A percentile compares a stretch with the other conserved stretches of the same genome.
phyloP scores from a whole-genome alignment of 2,329 filamentous ascomycete species.

The Hypoxylon sp. region DNA sequence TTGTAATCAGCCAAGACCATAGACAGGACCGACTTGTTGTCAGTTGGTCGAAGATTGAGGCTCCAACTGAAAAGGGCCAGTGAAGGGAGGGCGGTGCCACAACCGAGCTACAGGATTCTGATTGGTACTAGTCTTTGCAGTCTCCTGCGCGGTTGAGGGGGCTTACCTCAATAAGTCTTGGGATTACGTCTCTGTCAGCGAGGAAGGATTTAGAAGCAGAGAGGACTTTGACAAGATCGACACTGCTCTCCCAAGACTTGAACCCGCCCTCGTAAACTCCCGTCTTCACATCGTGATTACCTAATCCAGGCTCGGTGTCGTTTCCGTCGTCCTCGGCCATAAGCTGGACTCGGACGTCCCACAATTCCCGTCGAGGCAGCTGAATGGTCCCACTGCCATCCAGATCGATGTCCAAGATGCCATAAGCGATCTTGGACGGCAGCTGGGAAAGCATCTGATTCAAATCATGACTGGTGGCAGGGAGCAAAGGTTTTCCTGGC shows the following conservation, averaged over 20 bases:
- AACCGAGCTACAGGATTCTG: slow-evolving; percentile 68
- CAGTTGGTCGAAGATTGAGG: slow-evolving; percentile 44
- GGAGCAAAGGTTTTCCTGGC: slow-evolving; percentile 66
- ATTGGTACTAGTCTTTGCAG: slow-evolving; percentile 39
- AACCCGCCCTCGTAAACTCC: slow-evolving; percentile 88
- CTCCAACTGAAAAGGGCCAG: slow-evolving; percentile 74
- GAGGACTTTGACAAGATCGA: slow-evolving; percentile 79
- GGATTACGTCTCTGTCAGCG: slow-evolving; percentile 46
- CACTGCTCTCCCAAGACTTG: slow-evolving; percentile 89
- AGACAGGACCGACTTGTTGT: slow-evolving; percentile 52
- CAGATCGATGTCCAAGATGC: slow-evolving; percentile 66
- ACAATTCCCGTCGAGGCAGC: slow-evolving; percentile 79
- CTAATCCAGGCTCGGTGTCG: slow-evolving; percentile 59
- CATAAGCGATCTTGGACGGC: slow-evolving; percentile 78
- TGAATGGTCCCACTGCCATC: slow-evolving; percentile 62
- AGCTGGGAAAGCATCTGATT: slow-evolving; percentile 63
- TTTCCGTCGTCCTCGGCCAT: slow-evolving; percentile 73
- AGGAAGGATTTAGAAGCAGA: slow-evolving; percentile 52
- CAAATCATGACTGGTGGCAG: slow-evolving; percentile 61
- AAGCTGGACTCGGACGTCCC: slow-evolving; percentile 82
- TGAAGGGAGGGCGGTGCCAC: slow-evolving; percentile 78
- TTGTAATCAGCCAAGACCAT: slow-evolving; percentile 84
- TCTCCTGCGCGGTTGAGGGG: neutral
- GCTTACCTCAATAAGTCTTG: slow-evolving; percentile 64
- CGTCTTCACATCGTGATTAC: slow-evolving; percentile 77